phyloP scores from a whole-genome alignment of 192 early-diverging fungal genomes.

The Mortierella alpina region DNA sequence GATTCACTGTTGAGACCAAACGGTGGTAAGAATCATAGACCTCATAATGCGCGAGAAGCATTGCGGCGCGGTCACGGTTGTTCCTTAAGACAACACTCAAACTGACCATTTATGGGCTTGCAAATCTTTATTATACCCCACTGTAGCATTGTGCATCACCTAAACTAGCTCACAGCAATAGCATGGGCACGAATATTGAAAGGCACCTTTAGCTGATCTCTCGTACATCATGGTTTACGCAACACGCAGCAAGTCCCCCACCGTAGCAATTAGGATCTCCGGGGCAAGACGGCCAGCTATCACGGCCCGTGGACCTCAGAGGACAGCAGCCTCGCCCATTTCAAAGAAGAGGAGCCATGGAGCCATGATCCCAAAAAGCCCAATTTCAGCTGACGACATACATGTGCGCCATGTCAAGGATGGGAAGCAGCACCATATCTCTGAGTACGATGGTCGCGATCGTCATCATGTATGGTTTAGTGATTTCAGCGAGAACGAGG shows the following conservation, averaged over 20 bases:
- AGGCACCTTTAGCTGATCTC: neutral
- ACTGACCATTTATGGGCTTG: too few relatives aligned
- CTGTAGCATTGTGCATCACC: neutral
- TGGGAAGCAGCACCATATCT: slow-evolving; percentile 15
- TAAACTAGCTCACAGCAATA: neutral
- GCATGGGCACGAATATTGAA: neutral
- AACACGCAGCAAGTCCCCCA: slow-evolving; percentile 10
- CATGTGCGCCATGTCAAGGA: slow-evolving; percentile 7
- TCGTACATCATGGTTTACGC: slow-evolving; percentile 16
- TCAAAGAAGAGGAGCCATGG: neutral
- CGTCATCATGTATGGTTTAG: slow-evolving; percentile 32
- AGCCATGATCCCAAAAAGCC: neutral
- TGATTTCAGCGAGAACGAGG: slow-evolving; percentile 14
- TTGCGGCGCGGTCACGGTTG: too few relatives aligned
- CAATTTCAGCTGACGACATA: neutral
- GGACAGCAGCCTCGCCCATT: neutral
- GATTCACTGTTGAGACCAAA: too few relatives aligned
- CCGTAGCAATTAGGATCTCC: neutral
- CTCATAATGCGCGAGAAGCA: too few relatives aligned
- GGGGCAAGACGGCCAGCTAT: neutral
- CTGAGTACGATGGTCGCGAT: slow-evolving; percentile 20
- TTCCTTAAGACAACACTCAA: too few relatives aligned
- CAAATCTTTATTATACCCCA: too few relatives aligned
- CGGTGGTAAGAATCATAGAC: too few relatives aligned
- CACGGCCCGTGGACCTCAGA: neutral